Conservation (phyloP, 2,329 filamentous ascomycete species). For the Chrysoporthe puriensis region DNA sequence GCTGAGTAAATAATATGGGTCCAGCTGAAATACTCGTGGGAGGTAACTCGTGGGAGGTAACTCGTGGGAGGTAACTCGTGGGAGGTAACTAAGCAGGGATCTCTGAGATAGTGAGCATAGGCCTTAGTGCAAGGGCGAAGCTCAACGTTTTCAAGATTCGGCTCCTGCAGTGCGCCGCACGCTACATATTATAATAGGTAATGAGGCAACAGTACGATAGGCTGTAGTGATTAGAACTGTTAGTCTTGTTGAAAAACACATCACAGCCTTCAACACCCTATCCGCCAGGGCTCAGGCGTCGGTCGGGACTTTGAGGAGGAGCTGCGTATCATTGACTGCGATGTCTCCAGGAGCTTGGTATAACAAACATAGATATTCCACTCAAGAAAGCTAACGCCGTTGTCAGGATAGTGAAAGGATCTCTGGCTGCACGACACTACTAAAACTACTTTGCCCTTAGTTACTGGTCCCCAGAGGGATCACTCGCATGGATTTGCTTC, state of each 20-base stretch:
- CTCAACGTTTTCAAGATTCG: neutral
- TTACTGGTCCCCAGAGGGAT: neutral
- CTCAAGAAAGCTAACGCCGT: neutral
- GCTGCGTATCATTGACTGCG: neutral
- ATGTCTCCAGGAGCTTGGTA: neutral
- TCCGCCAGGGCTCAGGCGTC: neutral
- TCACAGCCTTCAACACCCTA: neutral
- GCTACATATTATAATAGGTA: neutral
- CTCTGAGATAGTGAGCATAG: neutral
- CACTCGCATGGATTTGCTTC: neutral
- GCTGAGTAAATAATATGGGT: neutral
- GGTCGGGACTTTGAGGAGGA: neutral
- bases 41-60: neutral
- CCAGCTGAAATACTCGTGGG: neutral
- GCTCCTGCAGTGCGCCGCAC: neutral
- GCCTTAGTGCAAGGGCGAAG: neutral
- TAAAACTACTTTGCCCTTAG: neutral
- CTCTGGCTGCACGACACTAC: too few relatives aligned
- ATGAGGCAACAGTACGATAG: neutral
- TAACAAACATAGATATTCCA: neutral
- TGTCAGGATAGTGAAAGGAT: neutral
- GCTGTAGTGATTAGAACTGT: neutral
- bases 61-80: neutral
- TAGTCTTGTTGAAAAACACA: neutral
- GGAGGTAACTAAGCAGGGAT: neutral